Conservation (phyloP, 169 alveolate genomes). For the Cryptosporidium bovis region DNA sequence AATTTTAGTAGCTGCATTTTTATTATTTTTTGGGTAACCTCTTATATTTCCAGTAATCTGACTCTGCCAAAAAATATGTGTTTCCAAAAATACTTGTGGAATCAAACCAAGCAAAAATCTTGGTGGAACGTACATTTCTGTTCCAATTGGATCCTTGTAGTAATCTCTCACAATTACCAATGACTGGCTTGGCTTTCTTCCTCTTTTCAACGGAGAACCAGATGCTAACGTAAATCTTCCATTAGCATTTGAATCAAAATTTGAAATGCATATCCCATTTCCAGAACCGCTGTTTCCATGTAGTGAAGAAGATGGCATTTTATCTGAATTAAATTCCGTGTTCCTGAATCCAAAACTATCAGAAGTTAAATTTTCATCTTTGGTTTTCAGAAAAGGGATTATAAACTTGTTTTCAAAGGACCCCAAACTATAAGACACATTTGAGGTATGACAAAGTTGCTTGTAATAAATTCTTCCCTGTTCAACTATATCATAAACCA, state of each 20-base stretch:
- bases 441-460: conserved; percentile 81
- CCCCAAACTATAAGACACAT: conserved; percentile 78
- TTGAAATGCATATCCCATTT: not conserved
- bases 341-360: not conserved
- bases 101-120: conserved; percentile 77
- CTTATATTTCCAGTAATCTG: conserved; percentile 78
- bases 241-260: conserved; percentile 12
- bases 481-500: conserved; percentile 80
- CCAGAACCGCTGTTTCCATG: conserved; percentile 5
- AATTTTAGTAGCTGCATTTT: not conserved
- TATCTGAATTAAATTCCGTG: not conserved
- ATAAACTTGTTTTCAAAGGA: conserved; percentile 75
- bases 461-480: conserved; percentile 81
- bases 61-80: conserved; percentile 82
- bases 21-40: conserved; percentile 77
- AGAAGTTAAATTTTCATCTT: not conserved
- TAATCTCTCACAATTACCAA: conserved; percentile 43
- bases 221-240: conserved; percentile 75
- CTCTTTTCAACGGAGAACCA: conserved; percentile 28
- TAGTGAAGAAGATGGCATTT: not conserved
- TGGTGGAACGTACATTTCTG: conserved; percentile 78
- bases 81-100: conserved; percentile 80
- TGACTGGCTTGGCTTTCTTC: conserved; percentile 50
- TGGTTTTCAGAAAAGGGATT: conserved; percentile 33
- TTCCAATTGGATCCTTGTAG: conserved; percentile 41